Percentiles rank a stretch among this genome's conserved stretches.
phyloP scores from a whole-genome alignment of 1,284 basidiomycete species.

The Kwoniella shivajii region DNA sequence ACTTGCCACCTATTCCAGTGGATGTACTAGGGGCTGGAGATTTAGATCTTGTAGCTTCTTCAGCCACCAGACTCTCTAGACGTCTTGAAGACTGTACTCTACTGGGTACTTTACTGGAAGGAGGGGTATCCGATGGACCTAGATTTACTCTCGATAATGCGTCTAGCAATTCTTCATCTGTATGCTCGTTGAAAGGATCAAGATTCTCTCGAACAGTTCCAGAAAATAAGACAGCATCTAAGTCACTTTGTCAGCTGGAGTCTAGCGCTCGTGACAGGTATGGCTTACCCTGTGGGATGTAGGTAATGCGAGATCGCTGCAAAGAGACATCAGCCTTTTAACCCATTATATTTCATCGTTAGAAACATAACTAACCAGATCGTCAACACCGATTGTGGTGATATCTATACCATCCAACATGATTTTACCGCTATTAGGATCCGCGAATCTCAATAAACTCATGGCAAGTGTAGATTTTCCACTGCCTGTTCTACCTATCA shows the following conservation, averaged over 20 bases:
- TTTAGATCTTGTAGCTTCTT: constrained; percentile 12
- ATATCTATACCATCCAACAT: constrained; percentile 88
- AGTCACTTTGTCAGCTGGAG: neutral
- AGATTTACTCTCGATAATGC: constrained; percentile 53
- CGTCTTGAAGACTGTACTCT: constrained; percentile 25
- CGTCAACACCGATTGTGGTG: constrained; percentile 79
- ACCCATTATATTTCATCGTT: neutral
- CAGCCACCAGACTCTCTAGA: constrained; percentile 24
- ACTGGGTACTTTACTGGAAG: constrained; percentile 20
- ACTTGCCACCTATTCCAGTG: constrained; percentile 49
- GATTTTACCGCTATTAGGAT: constrained; percentile 77
- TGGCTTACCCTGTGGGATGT: constrained; percentile 55
- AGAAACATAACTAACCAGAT: constrained; percentile 59
- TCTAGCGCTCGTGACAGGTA: neutral
- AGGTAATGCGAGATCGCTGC: constrained; percentile 52
- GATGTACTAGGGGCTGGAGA: constrained; percentile 11
- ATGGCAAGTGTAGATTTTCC: constrained; percentile 70
- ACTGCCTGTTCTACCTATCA: constrained; percentile 54
- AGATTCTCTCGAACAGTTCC: constrained; percentile 83
- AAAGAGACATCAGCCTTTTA: constrained; percentile 20
- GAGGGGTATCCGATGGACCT: constrained; percentile 23
- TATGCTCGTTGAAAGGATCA: constrained; percentile 83
- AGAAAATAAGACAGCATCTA: constrained; percentile 77
- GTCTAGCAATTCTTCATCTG: constrained; percentile 70
- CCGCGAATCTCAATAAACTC: constrained; percentile 83